Evolutionary conservation across 352 stramenopile species (phyloP).

Genomic region (Peronospora farinosa): DNA sequence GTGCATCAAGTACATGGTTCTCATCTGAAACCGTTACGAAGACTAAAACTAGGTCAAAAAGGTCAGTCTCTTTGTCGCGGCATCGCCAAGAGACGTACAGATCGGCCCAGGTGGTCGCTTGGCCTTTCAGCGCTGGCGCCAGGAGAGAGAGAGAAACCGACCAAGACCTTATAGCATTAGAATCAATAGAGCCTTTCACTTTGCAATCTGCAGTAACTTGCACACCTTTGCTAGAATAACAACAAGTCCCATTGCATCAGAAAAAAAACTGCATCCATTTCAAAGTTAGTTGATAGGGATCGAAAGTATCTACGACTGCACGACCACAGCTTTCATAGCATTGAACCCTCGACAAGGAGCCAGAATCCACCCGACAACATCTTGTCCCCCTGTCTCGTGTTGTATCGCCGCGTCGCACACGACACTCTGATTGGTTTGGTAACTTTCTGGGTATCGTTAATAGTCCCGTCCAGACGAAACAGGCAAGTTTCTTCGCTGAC

Average conservation of each 20-base stretch:
- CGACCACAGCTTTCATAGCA: slow-evolving; percentile 8
- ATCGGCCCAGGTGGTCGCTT: slow-evolving; percentile 29
- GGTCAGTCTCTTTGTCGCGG: slow-evolving; percentile 21
- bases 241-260: slow-evolving; percentile 68
- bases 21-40: slow-evolving; percentile 14
- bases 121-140: slow-evolving; percentile 31
- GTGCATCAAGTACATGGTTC: background rate
- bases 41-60: slow-evolving; percentile 19
- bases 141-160: slow-evolving; percentile 24
- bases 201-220: slow-evolving; percentile 20
- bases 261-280: slow-evolving; percentile 58
- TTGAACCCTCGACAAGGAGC: slow-evolving; percentile 1
- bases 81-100: slow-evolving; percentile 36
- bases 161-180: slow-evolving; percentile 65
- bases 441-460: slow-evolving; percentile 20
- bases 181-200: slow-evolving; percentile 76
- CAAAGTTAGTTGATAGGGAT: slow-evolving; percentile 12
- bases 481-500: slow-evolving; percentile 11
- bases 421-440: slow-evolving; percentile 19
- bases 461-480: too few species aligned
- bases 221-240: background rate
- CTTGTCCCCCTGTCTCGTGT: slow-evolving; percentile 18
- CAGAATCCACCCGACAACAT: slow-evolving; percentile 16
- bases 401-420: slow-evolving; percentile 32
- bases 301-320: slow-evolving; percentile 30